Conservation (phyloP, 2,329 filamentous ascomycete genomes). For the Ceratocystis diversiconidia region DNA sequence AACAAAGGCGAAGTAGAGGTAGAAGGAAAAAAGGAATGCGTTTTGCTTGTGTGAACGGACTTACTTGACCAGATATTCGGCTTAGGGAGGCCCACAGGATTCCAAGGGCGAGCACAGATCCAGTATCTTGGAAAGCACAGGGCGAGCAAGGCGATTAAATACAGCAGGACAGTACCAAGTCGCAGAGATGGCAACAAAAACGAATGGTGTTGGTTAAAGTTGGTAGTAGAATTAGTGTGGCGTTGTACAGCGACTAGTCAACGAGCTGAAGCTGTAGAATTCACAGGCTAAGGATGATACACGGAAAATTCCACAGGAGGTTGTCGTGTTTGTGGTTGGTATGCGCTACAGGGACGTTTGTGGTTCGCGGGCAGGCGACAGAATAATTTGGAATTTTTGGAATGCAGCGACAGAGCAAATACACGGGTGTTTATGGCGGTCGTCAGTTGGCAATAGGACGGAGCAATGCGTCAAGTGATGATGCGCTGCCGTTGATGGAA, state of each 20-base stretch:
- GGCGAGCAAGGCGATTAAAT: not conserved
- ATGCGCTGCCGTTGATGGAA: not conserved
- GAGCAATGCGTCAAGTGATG: not conserved
- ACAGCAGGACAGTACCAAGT: not conserved
- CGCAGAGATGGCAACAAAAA: not conserved
- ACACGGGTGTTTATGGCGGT: not conserved
- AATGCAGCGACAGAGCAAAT: not conserved
- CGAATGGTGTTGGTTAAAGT: not conserved
- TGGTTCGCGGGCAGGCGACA: not conserved
- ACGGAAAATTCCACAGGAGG: not conserved
- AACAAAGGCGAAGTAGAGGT: no score
- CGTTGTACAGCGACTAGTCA: not conserved
- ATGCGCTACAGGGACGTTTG: not conserved
- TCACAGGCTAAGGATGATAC: not conserved
- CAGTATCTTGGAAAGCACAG: conserved; percentile 4
- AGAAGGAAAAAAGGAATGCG: no score
- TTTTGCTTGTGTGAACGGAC: not conserved
- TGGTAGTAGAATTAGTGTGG: not conserved
- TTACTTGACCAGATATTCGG: conserved; percentile 2
- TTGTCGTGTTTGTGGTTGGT: not conserved
- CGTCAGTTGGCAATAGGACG: not conserved
- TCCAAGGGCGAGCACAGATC: conserved; percentile 3
- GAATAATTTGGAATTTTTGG: not conserved
- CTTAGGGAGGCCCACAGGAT: not conserved
- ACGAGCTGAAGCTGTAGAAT: not conserved